phyloP scores from a whole-genome alignment of 2,329 filamentous ascomycete genomes.

The Rugonectria rugulosa region DNA sequence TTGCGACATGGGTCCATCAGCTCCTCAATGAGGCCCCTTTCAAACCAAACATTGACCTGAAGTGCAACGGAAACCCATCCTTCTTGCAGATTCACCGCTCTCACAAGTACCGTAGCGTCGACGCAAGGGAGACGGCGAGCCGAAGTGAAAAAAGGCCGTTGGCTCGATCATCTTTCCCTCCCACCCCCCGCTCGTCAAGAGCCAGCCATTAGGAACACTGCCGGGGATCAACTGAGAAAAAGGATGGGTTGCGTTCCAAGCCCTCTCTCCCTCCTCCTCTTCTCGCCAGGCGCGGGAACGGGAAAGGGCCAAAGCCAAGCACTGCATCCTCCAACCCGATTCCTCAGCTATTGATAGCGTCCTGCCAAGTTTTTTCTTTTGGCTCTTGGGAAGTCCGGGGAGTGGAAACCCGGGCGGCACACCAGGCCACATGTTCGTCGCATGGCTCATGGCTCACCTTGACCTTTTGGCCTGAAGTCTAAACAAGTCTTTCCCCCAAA shows the following conservation, averaged over 20 bases:
- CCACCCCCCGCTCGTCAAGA: slow-evolving; percentile 5
- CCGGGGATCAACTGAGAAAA: too few species aligned
- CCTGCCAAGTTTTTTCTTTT: too few species aligned
- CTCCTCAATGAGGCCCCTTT: slow-evolving; percentile 17
- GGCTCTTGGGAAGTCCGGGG: too few species aligned
- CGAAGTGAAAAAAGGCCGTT: slow-evolving; percentile 18
- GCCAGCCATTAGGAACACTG: not conserved
- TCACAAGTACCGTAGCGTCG: slow-evolving; percentile 25
- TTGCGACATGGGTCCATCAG: slow-evolving; percentile 30
- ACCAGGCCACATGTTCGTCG: slow-evolving; percentile 31
- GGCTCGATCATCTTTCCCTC: slow-evolving; percentile 10
- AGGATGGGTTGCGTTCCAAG: too few species aligned
- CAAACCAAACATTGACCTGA: not conserved
- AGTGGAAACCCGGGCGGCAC: slow-evolving; percentile 14
- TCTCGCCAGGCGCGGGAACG: not conserved
- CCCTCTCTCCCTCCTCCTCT: too few species aligned
- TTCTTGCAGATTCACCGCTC: slow-evolving; percentile 37
- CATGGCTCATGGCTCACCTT: slow-evolving; percentile 34
- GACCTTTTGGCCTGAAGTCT: too few species aligned
- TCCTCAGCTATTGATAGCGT: too few species aligned
- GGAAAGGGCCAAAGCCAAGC: too few species aligned
- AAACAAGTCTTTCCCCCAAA: too few species aligned
- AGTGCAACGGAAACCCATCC: not conserved
- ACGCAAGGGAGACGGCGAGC: slow-evolving; percentile 32
- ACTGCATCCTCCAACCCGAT: too few species aligned